Base-by-base conservation (phyloP, 805 yeast species). In the Sungouiella blattae region DNA sequence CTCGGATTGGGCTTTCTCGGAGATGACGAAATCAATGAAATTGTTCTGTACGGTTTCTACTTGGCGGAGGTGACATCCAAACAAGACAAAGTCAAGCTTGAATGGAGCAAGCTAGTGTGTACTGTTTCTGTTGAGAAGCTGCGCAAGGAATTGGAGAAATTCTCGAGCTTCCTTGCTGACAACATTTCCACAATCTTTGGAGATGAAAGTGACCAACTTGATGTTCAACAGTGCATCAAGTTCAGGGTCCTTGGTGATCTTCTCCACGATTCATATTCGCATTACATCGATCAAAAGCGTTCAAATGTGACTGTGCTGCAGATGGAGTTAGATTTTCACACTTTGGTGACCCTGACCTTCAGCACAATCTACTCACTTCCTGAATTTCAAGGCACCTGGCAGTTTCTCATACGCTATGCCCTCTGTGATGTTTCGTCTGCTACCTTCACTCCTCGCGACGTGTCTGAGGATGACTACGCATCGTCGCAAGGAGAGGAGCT, bases 1-100 rank as follows among this genome's bases (percentile, higher is more conserved):
- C 62, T 73, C 9, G 68, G 70, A 26, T 57, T 75, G 14, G 91
- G 89, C 0, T 81, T 78, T 46, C 57, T 88, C 25, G 83, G 77
- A 27, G 78, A 77, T 16, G 69, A 64, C 3, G 87, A 83, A 39
- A 58, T 27, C 13, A 17, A 11, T n/a, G 44, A 42, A 18, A 35
- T 53, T 5, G 40, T 44, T 11, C 47, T 46, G 41, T 41, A 40
- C 22, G 49, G 43, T 11, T 72, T 25, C 22, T 36, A 20, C 18
- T 32, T 47, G 4, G 42, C 44, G 12, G 43, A 46, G 13, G 18
- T 26, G 4, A 11, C 23, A 6, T 8, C 26, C 1, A 14, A 29
- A 3, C 49, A 44, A 16, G 44, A 47, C 4, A 70, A 57, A 41
- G 37, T 70, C 12, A 55, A 51, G 29, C 45, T 62, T 13, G 81